Conservation (phyloP, 805 yeast species). For the Brettanomyces anomalus region DNA sequence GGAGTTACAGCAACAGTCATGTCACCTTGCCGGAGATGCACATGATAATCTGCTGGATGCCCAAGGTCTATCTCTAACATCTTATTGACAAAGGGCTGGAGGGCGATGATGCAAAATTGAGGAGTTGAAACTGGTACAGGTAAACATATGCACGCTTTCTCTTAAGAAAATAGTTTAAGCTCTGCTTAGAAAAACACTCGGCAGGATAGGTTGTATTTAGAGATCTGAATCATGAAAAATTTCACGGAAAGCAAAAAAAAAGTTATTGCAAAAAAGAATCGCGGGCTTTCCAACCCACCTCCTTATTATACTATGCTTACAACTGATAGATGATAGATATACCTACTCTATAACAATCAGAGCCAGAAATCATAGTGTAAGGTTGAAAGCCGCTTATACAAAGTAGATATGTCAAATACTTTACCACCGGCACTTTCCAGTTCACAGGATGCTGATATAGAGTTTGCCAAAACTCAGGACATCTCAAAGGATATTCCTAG, state of each 20-base stretch:
- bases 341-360: no score
- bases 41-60: conserved; percentile 85
- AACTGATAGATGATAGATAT: no score
- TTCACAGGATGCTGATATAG: conserved; percentile 55
- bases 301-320: no score
- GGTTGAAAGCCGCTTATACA: no score
- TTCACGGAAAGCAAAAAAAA: neutral
- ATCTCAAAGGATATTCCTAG: conserved; percentile 11
- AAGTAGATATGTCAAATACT: conserved; percentile 3
- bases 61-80: conserved; percentile 43
- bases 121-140: neutral
- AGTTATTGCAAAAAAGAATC: neutral
- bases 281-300: no score
- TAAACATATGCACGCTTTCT: no score
- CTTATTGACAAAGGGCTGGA: neutral
- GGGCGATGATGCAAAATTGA: neutral
- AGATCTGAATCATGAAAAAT: neutral
- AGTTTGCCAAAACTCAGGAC: conserved; percentile 30
- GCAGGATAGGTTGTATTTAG: neutral
- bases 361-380: no score
- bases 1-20: conserved; percentile 94
- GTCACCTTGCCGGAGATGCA: conserved; percentile 86
- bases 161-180: neutral
- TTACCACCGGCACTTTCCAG: conserved; percentile 72
- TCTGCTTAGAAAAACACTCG: no score